Conservation (phyloP, 2,329 filamentous ascomycete genomes). For the Botryotinia convoluta region DNA sequence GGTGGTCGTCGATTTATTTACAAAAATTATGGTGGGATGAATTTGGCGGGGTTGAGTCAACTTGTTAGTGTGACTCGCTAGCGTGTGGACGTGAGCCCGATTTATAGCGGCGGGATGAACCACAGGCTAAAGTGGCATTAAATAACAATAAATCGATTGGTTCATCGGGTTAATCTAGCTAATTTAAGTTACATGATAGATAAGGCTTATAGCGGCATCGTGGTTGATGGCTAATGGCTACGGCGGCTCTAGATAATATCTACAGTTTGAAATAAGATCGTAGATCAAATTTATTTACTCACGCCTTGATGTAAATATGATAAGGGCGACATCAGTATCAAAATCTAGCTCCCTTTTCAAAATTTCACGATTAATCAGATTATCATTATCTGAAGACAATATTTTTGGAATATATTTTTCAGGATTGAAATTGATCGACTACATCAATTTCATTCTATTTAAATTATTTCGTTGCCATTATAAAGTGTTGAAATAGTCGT, state of each 20-base stretch:
- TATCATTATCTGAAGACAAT: not conserved
- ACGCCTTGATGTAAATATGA: not conserved
- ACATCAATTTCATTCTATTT: too few species aligned
- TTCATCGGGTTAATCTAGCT: not conserved
- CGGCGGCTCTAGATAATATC: not conserved
- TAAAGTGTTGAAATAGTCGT: too few species aligned
- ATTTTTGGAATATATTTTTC: not conserved
- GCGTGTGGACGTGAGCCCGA: not conserved
- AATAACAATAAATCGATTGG: not conserved
- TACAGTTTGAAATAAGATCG: not conserved
- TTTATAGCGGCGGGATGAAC: not conserved
- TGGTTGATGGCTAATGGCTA: not conserved
- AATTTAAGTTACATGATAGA: not conserved
- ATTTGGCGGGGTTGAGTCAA: constrained; percentile 6
- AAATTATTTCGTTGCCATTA: too few species aligned
- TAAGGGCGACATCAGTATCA: not conserved
- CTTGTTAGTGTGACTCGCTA: not conserved
- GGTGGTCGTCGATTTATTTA: not conserved
- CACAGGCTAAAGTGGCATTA: not conserved
- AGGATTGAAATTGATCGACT: not conserved
- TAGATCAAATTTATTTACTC: not conserved
- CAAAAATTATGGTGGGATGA: constrained; percentile 9
- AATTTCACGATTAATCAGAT: not conserved
- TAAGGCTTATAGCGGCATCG: not conserved
- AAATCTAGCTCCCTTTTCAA: not conserved